Evolutionary conservation across 2,329 filamentous ascomycete genomes (phyloP).

Genomic region (Aspergillus sojae): DNA sequence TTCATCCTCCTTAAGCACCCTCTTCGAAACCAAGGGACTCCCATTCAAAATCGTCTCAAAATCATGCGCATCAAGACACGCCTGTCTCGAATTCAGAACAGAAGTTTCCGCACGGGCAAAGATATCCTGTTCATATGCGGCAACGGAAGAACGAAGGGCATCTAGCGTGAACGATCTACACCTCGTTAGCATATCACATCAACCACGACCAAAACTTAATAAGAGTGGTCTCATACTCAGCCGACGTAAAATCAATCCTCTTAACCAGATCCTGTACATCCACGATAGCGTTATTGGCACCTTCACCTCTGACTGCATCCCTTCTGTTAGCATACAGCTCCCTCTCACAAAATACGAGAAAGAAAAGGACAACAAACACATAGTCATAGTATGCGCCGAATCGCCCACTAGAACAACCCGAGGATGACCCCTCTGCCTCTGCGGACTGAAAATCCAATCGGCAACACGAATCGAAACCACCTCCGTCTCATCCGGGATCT

Average conservation of each 20-base stretch:
- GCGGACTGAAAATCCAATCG: constrained; percentile 50
- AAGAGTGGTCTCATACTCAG: background rate
- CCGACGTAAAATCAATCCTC: constrained; percentile 23
- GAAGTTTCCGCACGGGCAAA: constrained; percentile 48
- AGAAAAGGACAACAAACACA: constrained; percentile 51
- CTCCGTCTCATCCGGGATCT: constrained; percentile 46
- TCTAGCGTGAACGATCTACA: constrained; percentile 17
- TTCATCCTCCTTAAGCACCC: background rate
- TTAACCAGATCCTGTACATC: constrained; percentile 53
- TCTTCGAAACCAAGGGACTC: background rate
- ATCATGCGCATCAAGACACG: constrained; percentile 42
- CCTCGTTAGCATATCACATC: background rate
- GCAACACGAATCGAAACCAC: constrained; percentile 51
- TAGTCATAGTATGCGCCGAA: constrained; percentile 61
- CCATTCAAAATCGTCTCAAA: background rate
- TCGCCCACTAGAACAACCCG: constrained; percentile 56
- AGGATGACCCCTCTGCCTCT: constrained; percentile 37
- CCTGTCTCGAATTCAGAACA: constrained; percentile 55
- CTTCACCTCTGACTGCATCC: constrained; percentile 58
- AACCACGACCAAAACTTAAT: background rate
- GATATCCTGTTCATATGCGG: constrained; percentile 50
- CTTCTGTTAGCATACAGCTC: background rate
- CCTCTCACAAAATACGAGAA: background rate
- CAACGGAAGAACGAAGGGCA: constrained; percentile 17
- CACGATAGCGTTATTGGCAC: constrained; percentile 59